A percentile compares a stretch with the other conserved stretches of the same genome.
phyloP scores from a whole-genome alignment of 768 basidiomycete species.

The Candolleomyces efflorescens region DNA sequence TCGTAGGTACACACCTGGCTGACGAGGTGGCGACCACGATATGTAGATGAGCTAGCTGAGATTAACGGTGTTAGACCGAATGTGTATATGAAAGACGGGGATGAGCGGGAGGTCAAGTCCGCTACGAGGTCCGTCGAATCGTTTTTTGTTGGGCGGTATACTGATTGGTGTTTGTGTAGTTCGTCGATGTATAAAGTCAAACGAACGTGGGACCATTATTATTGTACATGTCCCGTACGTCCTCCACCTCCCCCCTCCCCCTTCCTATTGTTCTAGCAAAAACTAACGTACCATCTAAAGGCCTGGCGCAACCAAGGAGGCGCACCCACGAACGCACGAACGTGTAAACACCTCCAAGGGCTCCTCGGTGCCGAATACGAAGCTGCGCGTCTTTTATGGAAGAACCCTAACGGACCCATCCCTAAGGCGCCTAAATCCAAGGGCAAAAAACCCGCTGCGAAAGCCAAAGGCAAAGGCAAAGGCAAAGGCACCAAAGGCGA shows the following conservation, averaged over 20 bases:
- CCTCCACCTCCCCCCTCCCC: neutral
- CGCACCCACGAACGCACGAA: constrained; percentile 32
- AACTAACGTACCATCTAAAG: neutral
- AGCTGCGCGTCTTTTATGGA: constrained; percentile 28
- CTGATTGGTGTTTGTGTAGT: constrained; percentile 12
- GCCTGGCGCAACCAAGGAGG: constrained; percentile 17
- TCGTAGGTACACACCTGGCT: neutral
- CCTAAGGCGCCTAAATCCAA: constrained; percentile 18
- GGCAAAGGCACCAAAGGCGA: constrained; percentile 23
- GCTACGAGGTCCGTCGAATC: constrained; percentile 19
- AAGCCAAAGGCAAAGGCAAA: constrained; percentile 20
- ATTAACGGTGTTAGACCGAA: constrained; percentile 39
- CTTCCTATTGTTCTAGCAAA: neutral
- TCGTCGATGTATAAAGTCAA: constrained; percentile 28
- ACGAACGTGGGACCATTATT: constrained; percentile 37
- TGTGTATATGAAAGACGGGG: constrained; percentile 27
- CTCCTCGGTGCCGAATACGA: constrained; percentile 36
- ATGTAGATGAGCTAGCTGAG: constrained; percentile 28
- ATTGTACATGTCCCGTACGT: constrained; percentile 10
- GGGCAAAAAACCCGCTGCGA: constrained; percentile 15
- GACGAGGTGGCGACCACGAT: neutral
- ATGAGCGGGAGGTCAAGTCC: constrained; percentile 24
- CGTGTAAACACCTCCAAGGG: constrained; percentile 35
- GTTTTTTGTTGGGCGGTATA: neutral
- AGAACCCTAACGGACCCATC: constrained; percentile 30